Evolutionary conservation across 345 rosid genomes (phyloP), one percentile per base, ranked within the genome.

Genomic region (Sisymbrium irio): DNA sequence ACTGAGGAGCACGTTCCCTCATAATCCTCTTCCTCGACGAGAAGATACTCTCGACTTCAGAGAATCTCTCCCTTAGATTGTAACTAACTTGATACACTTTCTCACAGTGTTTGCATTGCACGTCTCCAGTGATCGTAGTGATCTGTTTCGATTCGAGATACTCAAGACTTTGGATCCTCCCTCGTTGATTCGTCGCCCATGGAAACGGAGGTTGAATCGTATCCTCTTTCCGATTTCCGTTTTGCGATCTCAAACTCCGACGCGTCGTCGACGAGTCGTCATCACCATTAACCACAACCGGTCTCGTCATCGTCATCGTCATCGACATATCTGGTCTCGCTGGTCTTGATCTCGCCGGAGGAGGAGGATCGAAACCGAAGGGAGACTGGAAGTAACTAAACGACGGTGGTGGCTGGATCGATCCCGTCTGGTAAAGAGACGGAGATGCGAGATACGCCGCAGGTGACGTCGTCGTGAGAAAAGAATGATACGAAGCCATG

Each of bases 51-150:
- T 79, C 74, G 1, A 95, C 56, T 61, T 85, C 85, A 1, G 4
- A 3, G 76, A 89, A 92, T 76, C 75, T 90, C 49, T 78, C 82
- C 19, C 40, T 65, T 75, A 95, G 78, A 61, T 87, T 79, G 66
- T 75, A 92, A 76, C 72, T 79, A 2, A 89, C 59, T 46, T 76
- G 77, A 60, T 78, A 86, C 28, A 42, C 63, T 35, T 62, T 66
- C 77, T 87, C 92, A 19, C 98, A 92, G 40, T 77, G 57, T 81
- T 83, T 87, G 82, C 99, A 95, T 17, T 88, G 87, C 14, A 95
- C 85, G 1, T 68, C 73, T 0, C 97, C 92, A 0, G 71, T 73
- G 61, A 92, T 79, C 0, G 40, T 73, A 0, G 32, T 19, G 32
- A 90, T 80, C 17, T 75, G 58, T 5, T 68, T 75, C 3, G 89